Conservation (phyloP, 208 protist genomes). For the Trypanosoma vivax region DNA sequence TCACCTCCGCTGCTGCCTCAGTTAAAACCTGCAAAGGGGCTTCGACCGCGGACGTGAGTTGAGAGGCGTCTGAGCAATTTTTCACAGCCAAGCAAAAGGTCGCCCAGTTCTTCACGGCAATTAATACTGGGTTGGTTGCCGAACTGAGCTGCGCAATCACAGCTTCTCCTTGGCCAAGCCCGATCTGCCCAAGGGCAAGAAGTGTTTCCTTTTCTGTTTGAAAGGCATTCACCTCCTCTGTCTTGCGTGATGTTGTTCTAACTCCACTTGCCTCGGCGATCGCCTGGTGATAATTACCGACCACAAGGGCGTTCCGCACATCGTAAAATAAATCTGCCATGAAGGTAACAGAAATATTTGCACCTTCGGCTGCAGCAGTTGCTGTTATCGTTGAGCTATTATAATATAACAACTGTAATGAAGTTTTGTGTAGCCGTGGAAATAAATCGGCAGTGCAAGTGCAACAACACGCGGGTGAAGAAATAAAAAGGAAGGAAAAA, state of each 20-base stretch:
- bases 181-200: conserved; percentile 64
- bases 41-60: conserved; percentile 4
- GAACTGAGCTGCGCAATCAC: conserved; percentile 53
- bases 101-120: conserved; percentile 46
- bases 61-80: not conserved
- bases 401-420: too few species aligned
- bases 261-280: conserved; percentile 59
- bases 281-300: conserved; percentile 83
- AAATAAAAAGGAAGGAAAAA: too few species aligned
- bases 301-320: conserved; percentile 66
- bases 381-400: too few species aligned
- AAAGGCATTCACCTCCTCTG: conserved; percentile 51
- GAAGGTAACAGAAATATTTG: not conserved
- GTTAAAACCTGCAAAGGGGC: conserved; percentile 25
- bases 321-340: conserved; percentile 86
- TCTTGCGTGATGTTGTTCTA: conserved; percentile 25
- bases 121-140: conserved; percentile 43
- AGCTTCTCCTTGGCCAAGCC: conserved; percentile 59
- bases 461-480: too few species aligned
- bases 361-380: too few species aligned
- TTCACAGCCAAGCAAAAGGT: conserved; percentile 30
- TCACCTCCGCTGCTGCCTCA: conserved; percentile 24
- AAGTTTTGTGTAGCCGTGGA: too few species aligned
- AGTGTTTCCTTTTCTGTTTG: conserved; percentile 60
- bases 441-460: too few species aligned